Base-by-base conservation (phyloP, 805 yeast genomes). In the Metschnikowia dekortorum region DNA sequence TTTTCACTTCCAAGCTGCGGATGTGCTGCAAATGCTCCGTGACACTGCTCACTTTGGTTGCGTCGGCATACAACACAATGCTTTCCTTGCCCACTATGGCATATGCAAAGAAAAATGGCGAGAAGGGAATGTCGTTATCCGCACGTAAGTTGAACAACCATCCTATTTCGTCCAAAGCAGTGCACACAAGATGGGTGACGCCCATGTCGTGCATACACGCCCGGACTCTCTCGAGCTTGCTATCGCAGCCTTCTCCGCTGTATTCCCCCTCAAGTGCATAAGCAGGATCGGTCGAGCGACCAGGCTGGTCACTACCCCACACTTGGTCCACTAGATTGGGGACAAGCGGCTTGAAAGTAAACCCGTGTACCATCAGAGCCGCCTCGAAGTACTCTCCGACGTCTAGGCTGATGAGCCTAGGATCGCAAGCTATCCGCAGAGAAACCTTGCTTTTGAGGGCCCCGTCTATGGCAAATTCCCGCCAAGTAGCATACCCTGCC, bases 81-180 rank as follows among this genome's bases (percentile, higher is more conserved):
- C 61, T 57, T 2, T 69, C 55, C 18, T 51, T 36, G 8, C 68
- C 58, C 16, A 75, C 53, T 1, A 78, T 63, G 1, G 81, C 71
- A 59, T 83, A 87, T 8, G 91, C 74, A 67, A 83, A 89, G 64
- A 92, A 94, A 1, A 90, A 92, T 0, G 98, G 97, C 61, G 85
- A 85, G 63, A 78, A 92, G 4, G 84, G 84, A 51, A 92, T 84
- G 64, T 92, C 98, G 22, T 77, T 52, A 43, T 67, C 79, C 5
- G 91, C 88, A 55, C 99, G 81, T 49, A 92, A 69, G 62, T 92
- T 92, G 62, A 90, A 78, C 39, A 90, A 69, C 97, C 97, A 91
- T 7, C 96, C 94, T 54, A 90, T 81, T 58, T 91, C 96, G 69
- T 92, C 97, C 47, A 91, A 68, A 1, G 90, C 83, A n/a, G 83